Base-by-base conservation (phyloP, 2,329 filamentous ascomycete species). In the Aureobasidium sp. region DNA sequence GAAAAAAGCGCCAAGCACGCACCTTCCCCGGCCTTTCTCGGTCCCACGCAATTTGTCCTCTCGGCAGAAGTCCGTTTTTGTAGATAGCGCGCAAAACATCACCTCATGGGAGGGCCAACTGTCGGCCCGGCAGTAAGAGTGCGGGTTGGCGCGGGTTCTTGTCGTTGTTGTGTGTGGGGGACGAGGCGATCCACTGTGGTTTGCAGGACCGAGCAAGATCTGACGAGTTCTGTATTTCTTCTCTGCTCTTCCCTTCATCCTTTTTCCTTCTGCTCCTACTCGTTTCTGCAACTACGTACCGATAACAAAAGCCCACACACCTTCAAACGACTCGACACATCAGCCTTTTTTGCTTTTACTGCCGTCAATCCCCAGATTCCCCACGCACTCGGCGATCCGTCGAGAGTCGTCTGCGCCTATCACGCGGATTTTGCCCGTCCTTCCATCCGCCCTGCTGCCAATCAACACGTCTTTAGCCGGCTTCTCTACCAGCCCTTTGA, bases 21-120 rank as follows among this genome's bases (percentile, higher is more conserved):
- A 22, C 39, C 53, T 57, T 36, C 53, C 53, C 53, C 53, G 53
- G 53, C 53, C 53, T 45, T 57, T 57, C 53, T 57, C 53, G 52
- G 39, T 31, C 37, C 17, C 37, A 22, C 37, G 52, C 15, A 56
- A 44, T 56, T 56, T 31, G 15, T 34, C 39, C 52, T 22, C 39
- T 56, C 52, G 52, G 52, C 39, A 56, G 39, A 56, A 56, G 20
- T 22, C 25, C 39, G 39, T 20, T 31, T 41, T n/a, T 41, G 49
- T 53, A 53, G 49, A 53, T 53, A 53, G 49, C 49, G 49, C 22
- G 49, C 22, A 29, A 8, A 29, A 14, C 36, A 53, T 53, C 49
- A 41, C 49, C 52, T 56, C 52, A 56, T 44, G 52, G 37, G 9
- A 57, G 20, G 3, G 52, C 52, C 52, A 45, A 36, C 14, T 45